Percentiles rank a stretch among this genome's conserved stretches.
phyloP scores from a whole-genome alignment of 2,329 filamentous ascomycete genomes.

The Aspergillus flavus region DNA sequence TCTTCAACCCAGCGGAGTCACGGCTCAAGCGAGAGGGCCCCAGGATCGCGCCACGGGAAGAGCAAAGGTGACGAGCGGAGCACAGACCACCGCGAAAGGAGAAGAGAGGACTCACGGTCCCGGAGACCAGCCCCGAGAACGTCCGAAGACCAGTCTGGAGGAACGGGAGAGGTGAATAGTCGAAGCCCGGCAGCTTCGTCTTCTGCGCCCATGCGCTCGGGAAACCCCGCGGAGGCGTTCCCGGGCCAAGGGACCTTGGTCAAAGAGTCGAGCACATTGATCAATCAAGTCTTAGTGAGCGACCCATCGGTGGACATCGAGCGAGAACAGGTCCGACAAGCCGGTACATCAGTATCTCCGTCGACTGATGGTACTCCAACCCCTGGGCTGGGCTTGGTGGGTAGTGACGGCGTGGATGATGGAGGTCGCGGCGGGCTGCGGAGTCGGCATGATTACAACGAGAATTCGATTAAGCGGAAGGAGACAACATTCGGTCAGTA shows the following conservation, averaged over 20 bases:
- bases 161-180: slow-evolving; percentile 45
- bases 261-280: slow-evolving; percentile 76
- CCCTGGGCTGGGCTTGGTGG: slow-evolving; percentile 52
- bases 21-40: slow-evolving; percentile 42
- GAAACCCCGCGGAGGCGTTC: slow-evolving; percentile 54
- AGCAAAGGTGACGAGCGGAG: slow-evolving; percentile 43
- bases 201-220: slow-evolving; percentile 32
- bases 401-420: slow-evolving; percentile 54
- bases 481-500: slow-evolving; percentile 93
- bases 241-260: slow-evolving; percentile 63
- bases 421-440: slow-evolving; percentile 37
- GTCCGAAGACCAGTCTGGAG: slow-evolving; percentile 50
- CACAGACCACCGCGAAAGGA: slow-evolving; percentile 45
- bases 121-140: slow-evolving; percentile 51
- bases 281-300: slow-evolving; percentile 75
- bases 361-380: slow-evolving; percentile 49
- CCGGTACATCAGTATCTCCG: slow-evolving; percentile 56
- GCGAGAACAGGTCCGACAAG: slow-evolving; percentile 70
- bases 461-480: slow-evolving; percentile 67
- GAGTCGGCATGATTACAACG: slow-evolving; percentile 60
- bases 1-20: slow-evolving; percentile 69
- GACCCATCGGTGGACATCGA: slow-evolving; percentile 74
- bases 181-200: slow-evolving; percentile 38
- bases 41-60: slow-evolving; percentile 44
- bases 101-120: slow-evolving; percentile 41